Evolutionary conservation across 2,329 filamentous ascomycete genomes (phyloP), one percentile per base, ranked within the genome.

Genomic region (Metarhizium sp.): DNA sequence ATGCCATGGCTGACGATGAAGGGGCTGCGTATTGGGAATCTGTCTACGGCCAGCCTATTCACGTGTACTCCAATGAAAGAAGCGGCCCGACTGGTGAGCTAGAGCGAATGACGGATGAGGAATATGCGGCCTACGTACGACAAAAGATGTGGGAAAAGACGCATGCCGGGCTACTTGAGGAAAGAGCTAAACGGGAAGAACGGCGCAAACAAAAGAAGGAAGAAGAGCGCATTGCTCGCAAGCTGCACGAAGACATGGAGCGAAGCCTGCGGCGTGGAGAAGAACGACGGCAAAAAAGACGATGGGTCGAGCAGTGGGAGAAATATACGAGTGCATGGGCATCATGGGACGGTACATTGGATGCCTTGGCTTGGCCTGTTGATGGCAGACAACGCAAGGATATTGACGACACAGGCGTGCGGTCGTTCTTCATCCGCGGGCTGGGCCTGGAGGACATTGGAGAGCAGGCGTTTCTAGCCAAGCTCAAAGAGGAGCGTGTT

Each of bases 1-100:
- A 99, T 69, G 94, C 94, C 36, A 86, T 99, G 71, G 92, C 91
- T 42, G 94, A 99, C 70, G 92, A 97, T 67, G 94, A 99, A 72
- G 94, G 92, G 50, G 94, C 94, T 2, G 82, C 85, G 7, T 99
- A 94, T 74, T 99, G 94, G 94, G 87, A 96, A 69, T 83, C 84
- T 16, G 89, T 99, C n/a, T 99, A 97, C 71, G 92, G 91, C 1
- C 92, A 97, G 68, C 92, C 94, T 0, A 87, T 97, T 51, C 91
- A 96, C 70, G 81, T 84, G 6, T 96, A 95, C 67, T 68, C 81
- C 0, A 76, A 80, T 30, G 70, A 75, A 51, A 60, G 65, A 6
- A 66, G 71, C 8, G 75, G 72, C 57, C 70, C 73, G 62, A 70
- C 60, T 64, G 80, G 80, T 59, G 70, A 84, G 64, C 75, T 96